Conservation (phyloP, 108 stramenopile species). For the Seminavis robusta region DNA sequence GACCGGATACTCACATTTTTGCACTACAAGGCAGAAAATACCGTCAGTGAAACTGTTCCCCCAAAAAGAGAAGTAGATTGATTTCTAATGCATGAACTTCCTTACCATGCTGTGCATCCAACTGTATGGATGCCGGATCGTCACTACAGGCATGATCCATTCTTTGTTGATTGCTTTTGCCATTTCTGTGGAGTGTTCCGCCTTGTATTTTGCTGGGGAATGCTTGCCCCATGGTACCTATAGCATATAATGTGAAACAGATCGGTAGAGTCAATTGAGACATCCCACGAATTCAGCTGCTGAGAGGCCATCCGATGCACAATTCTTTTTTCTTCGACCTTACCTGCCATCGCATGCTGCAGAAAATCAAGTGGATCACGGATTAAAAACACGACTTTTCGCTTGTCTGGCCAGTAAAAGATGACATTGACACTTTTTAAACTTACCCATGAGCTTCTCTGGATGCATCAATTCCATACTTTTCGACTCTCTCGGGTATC, state of each 20-base stretch:
- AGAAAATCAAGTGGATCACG: no score
- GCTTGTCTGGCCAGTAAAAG: background rate
- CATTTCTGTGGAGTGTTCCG: slow-evolving; percentile 40
- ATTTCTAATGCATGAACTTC: no score
- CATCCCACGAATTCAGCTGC: no score
- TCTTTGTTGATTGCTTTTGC: slow-evolving; percentile 45
- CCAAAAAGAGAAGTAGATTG: no score
- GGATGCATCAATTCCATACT: slow-evolving; percentile 41
- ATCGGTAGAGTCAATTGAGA: no score
- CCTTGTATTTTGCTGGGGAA: slow-evolving; percentile 56
- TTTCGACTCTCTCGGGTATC: slow-evolving; percentile 59
- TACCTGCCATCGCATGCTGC: slow-evolving; percentile 79
- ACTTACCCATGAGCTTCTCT: slow-evolving; percentile 61
- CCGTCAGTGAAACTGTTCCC: no score
- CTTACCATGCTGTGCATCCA: slow-evolving; percentile 83
- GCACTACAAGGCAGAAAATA: no score
- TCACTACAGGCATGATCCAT: slow-evolving; percentile 64
- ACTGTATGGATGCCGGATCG: slow-evolving; percentile 60
- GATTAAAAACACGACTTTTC: background rate
- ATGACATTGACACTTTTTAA: background rate
- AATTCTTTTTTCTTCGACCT: no score
- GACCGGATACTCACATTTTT: no score
- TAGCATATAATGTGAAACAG: background rate
- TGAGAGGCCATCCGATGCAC: no score
- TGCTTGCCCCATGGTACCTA: slow-evolving; percentile 56